Evolutionary conservation across 192 early-diverging fungal genomes (phyloP).

Genomic region (Umbelopsis vinacea): DNA sequence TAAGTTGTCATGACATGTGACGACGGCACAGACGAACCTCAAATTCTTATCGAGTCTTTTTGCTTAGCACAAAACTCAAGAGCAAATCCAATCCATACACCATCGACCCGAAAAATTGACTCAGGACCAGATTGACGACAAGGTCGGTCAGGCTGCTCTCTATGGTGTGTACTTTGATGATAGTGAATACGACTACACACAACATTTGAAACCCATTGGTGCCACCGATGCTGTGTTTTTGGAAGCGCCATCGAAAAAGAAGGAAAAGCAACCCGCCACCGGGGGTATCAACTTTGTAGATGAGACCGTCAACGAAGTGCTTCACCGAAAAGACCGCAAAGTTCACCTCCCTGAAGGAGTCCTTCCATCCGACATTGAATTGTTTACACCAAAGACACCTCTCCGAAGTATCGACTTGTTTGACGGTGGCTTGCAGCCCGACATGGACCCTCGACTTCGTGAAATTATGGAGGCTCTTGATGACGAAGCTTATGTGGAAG

Average conservation of each 20-base stretch:
- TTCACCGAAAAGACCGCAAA: slow-evolving; percentile 38
- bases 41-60: not conserved
- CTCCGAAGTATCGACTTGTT: slow-evolving; percentile 18
- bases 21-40: not conserved
- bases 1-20: not conserved
- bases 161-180: slow-evolving; percentile 94
- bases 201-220: slow-evolving; percentile 90
- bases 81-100: slow-evolving; percentile 24
- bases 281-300: slow-evolving; percentile 25
- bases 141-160: slow-evolving; percentile 77
- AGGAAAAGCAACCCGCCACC: slow-evolving; percentile 51
- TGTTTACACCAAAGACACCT: slow-evolving; percentile 34
- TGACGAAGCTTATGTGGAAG: slow-evolving; percentile 87
- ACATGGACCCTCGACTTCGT: slow-evolving; percentile 81
- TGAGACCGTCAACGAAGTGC: not conserved
- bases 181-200: slow-evolving; percentile 90
- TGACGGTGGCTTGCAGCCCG: slow-evolving; percentile 64
- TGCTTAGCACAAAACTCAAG: slow-evolving; percentile 34
- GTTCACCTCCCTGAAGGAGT: slow-evolving; percentile 70
- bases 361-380: slow-evolving; percentile 75
- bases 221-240: slow-evolving; percentile 79
- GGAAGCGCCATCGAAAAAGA: slow-evolving; percentile 62
- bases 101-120: slow-evolving; percentile 32
- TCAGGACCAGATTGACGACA: slow-evolving; percentile 41
- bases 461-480: slow-evolving; percentile 93